These are phyloP conservation scores for Barbarea vulgaris DNA, from an alignment of 345 rosid genomes.

Conservation along the genomic window DNA sequence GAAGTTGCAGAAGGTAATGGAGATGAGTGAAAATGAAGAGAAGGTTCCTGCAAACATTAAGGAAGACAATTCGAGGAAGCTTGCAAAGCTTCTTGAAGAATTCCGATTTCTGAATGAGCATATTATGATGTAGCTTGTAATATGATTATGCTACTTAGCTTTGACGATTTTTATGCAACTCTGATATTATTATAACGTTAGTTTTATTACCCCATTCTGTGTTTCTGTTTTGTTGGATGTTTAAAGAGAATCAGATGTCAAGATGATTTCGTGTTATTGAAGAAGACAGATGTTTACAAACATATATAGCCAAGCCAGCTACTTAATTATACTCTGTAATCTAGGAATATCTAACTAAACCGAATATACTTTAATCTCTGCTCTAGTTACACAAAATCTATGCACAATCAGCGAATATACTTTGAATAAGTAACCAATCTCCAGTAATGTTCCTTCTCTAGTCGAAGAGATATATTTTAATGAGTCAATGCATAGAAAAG, in stretches of 20 bases:
- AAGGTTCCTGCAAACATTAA: constrained; percentile 63
- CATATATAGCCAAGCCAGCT: no score
- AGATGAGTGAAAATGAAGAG: constrained; percentile 58
- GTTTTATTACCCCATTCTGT: background rate
- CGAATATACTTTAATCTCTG: no score
- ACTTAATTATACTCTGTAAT: no score
- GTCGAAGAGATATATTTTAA: no score
- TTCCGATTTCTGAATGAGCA: constrained; percentile 54
- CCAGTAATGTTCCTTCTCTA: background rate
- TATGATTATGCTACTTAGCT: background rate
- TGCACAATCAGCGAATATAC: no score
- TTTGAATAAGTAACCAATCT: no score
- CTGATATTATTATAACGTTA: background rate
- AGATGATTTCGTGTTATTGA: no score
- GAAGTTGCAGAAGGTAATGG: constrained; percentile 61
- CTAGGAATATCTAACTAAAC: no score
- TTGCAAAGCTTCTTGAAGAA: constrained; percentile 55
- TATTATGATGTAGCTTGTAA: constrained; percentile 12
- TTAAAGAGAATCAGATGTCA: no score
- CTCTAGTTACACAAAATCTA: no score
- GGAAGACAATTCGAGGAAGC: constrained; percentile 53
- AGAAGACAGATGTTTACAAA: no score
- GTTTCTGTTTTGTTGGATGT: background rate
- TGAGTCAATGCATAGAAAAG: no score
- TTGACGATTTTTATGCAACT: background rate